These are phyloP conservation scores for Neospora caninum DNA, from an alignment of 169 alveolate species.

Conservation along the genomic window DNA sequence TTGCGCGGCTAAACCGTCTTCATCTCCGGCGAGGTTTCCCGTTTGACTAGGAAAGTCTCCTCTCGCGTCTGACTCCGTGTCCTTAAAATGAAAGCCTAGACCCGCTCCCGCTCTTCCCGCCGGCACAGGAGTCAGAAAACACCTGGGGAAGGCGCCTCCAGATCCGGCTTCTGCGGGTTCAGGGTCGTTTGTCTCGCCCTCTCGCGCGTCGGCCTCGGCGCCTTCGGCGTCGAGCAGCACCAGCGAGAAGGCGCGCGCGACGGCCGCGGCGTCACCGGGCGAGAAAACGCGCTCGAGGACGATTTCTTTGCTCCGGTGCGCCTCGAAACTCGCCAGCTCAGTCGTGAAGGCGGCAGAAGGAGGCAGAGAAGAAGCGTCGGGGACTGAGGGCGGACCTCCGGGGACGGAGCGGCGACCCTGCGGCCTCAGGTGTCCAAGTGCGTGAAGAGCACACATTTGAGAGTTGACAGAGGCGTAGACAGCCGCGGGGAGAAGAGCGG, in stretches of 20 bases:
- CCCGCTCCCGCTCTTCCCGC: no score
- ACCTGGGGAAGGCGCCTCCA: no score
- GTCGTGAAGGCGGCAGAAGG: not conserved
- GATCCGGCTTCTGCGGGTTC: no score
- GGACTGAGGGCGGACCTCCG: not conserved
- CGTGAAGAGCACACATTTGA: no score
- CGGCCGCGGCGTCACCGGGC: not conserved
- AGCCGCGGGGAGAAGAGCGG: conserved; percentile 13
- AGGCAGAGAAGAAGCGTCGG: not conserved
- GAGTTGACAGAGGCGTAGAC: conserved; percentile 3
- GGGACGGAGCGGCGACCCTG: not conserved
- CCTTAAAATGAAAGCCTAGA: no score
- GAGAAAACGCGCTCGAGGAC: not conserved
- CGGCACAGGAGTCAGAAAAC: no score
- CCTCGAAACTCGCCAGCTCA: not conserved
- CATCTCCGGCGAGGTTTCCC: not conserved
- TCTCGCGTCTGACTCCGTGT: no score
- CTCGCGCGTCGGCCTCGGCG: no score
- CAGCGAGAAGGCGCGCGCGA: not conserved
- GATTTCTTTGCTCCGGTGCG: not conserved
- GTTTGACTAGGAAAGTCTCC: no score
- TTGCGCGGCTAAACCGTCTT: not conserved
- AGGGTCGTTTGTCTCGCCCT: no score
- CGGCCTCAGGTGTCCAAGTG: not conserved
- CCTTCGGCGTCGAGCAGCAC: not conserved